phyloP scores from a whole-genome alignment of 306 rosid species.

The Arachis stenosperma region DNA sequence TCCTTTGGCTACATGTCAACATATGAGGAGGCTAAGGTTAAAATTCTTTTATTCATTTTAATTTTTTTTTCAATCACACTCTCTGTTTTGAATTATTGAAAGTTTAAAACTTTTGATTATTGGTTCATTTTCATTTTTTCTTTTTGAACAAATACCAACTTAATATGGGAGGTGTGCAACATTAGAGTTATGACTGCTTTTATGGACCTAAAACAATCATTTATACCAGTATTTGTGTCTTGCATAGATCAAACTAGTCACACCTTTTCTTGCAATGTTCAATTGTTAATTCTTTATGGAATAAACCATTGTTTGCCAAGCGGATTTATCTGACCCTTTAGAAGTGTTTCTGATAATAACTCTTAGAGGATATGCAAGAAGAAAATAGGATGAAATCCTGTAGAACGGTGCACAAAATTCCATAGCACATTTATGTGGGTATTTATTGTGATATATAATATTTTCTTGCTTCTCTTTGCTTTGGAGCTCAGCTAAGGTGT shows the following conservation, averaged over 20 bases:
- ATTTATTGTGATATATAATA: background rate
- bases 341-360: background rate
- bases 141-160: slow-evolving; percentile 8
- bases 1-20: slow-evolving; percentile 98
- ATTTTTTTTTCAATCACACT: slow-evolving; percentile 3
- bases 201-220: background rate
- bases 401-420: background rate
- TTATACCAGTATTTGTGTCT: background rate
- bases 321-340: background rate
- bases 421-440: background rate
- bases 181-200: slow-evolving; percentile 22
- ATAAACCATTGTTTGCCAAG: background rate
- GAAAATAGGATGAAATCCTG: background rate
- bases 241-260: background rate
- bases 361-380: background rate
- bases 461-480: background rate
- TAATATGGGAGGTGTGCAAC: slow-evolving; percentile 2
- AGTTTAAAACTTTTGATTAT: slow-evolving; percentile 2
- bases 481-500: background rate
- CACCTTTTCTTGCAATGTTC: background rate
- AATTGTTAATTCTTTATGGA: background rate
- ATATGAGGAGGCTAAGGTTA: slow-evolving; percentile 89
- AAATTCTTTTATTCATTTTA: slow-evolving; percentile 29
- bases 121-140: background rate
- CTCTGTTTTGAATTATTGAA: background rate